phyloP scores from a whole-genome alignment of 768 basidiomycete species.

The Psilocybe azurescens region DNA sequence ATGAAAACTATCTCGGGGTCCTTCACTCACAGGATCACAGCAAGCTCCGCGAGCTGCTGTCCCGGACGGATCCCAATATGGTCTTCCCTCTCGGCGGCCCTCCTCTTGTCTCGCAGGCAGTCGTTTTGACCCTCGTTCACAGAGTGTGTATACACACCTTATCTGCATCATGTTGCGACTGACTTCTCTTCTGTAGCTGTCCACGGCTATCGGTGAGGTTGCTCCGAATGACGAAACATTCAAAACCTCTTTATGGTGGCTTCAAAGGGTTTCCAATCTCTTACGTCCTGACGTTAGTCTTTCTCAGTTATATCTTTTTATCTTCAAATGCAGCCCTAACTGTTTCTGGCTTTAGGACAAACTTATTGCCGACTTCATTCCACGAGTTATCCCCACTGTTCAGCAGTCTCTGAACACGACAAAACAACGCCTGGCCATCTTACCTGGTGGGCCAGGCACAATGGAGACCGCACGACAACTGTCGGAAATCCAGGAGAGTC shows the following conservation, averaged over 20 bases:
- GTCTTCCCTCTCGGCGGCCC: conserved; percentile 79
- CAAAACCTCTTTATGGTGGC: conserved; percentile 87
- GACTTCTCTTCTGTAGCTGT: conserved; percentile 52
- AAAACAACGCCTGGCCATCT: conserved; percentile 78
- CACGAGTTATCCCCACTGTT: conserved; percentile 81
- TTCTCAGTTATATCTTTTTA: conserved; percentile 1
- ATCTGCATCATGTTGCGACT: conserved; percentile 4
- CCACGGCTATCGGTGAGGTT: conserved; percentile 75
- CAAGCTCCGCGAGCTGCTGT: conserved; percentile 76
- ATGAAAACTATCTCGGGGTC: conserved; percentile 79
- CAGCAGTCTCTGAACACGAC: conserved; percentile 78
- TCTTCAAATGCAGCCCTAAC: neutral
- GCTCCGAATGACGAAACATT: conserved; percentile 81
- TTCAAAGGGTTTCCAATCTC: conserved; percentile 73
- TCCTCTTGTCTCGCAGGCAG: conserved; percentile 80
- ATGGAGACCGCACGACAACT: conserved; percentile 74
- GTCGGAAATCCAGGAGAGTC: conserved; percentile 75
- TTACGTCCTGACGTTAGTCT: conserved; percentile 72
- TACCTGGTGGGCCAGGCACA: conserved; percentile 72
- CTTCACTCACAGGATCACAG: conserved; percentile 75
- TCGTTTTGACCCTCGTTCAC: conserved; percentile 82
- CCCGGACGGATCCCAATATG: conserved; percentile 76
- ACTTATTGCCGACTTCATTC: conserved; percentile 81
- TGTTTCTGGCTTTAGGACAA: conserved; percentile 57
- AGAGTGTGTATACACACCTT: conserved; percentile 54